These are phyloP conservation scores for Candida tropicalis DNA, from an alignment of 1,139 yeast genomes.

Conservation along the genomic window DNA sequence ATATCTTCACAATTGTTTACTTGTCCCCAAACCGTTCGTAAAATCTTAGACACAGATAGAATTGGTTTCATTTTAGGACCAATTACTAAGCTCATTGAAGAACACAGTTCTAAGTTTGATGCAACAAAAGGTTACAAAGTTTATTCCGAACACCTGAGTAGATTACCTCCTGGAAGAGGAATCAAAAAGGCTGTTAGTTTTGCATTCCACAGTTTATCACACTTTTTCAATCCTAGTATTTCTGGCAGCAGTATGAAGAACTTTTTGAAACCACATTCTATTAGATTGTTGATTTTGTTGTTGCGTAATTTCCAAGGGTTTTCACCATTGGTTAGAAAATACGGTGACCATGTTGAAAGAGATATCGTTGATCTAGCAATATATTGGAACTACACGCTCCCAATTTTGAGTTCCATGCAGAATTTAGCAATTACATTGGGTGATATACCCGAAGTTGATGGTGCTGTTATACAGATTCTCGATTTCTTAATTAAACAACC, in stretches of 20 bases:
- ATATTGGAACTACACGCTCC: slow-evolving; percentile 50
- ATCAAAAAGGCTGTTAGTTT: slow-evolving; percentile 34
- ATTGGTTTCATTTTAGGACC: slow-evolving; percentile 51
- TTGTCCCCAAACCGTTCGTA: slow-evolving; percentile 58
- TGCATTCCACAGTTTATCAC: slow-evolving; percentile 45
- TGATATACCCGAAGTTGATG: slow-evolving; percentile 21
- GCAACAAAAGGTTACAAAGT: slow-evolving; percentile 32
- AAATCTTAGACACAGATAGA: slow-evolving; percentile 37
- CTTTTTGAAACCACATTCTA: slow-evolving; percentile 31
- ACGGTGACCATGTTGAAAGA: slow-evolving; percentile 68
- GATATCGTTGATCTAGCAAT: slow-evolving; percentile 54
- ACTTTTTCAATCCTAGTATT: slow-evolving; percentile 42
- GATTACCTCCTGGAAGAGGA: slow-evolving; percentile 20
- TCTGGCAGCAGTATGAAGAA: slow-evolving; percentile 23
- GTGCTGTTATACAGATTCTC: slow-evolving; percentile 4
- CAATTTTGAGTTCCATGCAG: slow-evolving; percentile 49
- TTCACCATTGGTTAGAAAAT: slow-evolving; percentile 56
- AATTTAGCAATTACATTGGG: slow-evolving; percentile 40
- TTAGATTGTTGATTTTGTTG: slow-evolving; percentile 42
- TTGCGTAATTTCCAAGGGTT: slow-evolving; percentile 60
- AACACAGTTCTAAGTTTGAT: slow-evolving; percentile 28
- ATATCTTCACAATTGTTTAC: slow-evolving; percentile 66
- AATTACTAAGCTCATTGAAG: slow-evolving; percentile 47
- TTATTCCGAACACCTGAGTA: slow-evolving; percentile 21
- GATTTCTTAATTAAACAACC: slow-evolving; percentile 18